Base-by-base conservation (phyloP, 2,329 filamentous ascomycete genomes). In the Coniochaeta sp. region DNA sequence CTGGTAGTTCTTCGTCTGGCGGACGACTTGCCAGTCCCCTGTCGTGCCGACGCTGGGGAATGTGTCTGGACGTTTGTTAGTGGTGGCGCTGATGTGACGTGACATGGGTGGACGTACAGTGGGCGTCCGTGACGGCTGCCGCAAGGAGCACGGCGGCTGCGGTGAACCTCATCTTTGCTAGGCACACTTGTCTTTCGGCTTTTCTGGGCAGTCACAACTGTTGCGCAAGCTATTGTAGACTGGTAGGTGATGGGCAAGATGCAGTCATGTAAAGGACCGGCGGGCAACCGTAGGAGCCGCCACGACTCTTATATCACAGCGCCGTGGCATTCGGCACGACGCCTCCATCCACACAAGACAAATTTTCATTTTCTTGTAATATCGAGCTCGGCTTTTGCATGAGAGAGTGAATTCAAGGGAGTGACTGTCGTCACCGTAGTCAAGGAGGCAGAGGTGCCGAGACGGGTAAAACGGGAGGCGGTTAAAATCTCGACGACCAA, bases 1-100 rank as follows among this genome's bases (percentile, higher is more conserved):
- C 60, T 74, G 71, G 64, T 69, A 73, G 64, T 72, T 72, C 62
- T 70, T 70, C 17, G 72, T 72, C 62, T 73, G 71, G 19, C 72
- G 67, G 56, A 74, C 66, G 12, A 67, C 62, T 4, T 59, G 65
- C 71, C 71, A 73, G 31, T 60, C 38, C 60, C 70, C 69, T 9
- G 60, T 34, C 52, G 62, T 61, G 57, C 60, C 63, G 31, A 66
- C 57, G n/a, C 55, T 58, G 5, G 64, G 63, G 58, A 67, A 66
- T 2, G 63, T 65, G 50, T 67, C 66, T 67, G 43, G 4, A n/a
- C n/a, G 24, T 8, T 2, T 6, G 38, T 52, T 17, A 55, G 50
- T 24, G 19, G 40, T 34, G n/a, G 6, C 22, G 16, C 9, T 36
- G 31, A 7, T 24, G 56, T 14, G 22, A 19, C 3, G 33, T 9